Evolutionary conservation across 257 asterid genomes (phyloP).

Genomic region (Nicotiana noctiflora): DNA sequence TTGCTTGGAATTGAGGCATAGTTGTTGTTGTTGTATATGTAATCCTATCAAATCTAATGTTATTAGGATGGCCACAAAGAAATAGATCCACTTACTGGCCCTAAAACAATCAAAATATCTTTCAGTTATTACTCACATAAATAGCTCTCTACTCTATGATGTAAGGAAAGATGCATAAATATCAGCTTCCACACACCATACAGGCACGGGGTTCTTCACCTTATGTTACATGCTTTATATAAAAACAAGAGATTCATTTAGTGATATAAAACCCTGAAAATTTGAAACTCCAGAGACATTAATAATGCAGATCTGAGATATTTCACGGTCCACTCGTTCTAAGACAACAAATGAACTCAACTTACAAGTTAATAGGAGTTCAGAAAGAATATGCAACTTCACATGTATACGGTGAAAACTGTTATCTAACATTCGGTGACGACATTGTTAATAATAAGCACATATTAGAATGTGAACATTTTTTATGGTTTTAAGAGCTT

Average conservation of each 20-base stretch:
- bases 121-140: not conserved
- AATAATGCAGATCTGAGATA: not conserved
- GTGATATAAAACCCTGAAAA: not conserved
- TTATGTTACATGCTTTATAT: not conserved
- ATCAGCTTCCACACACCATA: not conserved
- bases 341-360: not conserved
- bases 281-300: not conserved
- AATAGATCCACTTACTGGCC: not conserved
- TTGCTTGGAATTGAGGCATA: constrained; percentile 2
- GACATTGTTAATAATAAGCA: not conserved
- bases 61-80: not conserved
- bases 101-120: not conserved
- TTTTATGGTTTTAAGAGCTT: not conserved
- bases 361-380: not conserved
- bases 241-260: not conserved
- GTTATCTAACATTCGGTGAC: not conserved
- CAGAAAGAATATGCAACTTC: not conserved
- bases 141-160: not conserved
- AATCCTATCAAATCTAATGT: not conserved
- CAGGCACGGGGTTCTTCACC: not conserved
- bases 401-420: not conserved
- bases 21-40: not conserved
- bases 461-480: not conserved
- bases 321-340: not conserved
- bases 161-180: not conserved